Conservation (phyloP, 106 monocot genomes). For the Ottelia alismoides region DNA sequence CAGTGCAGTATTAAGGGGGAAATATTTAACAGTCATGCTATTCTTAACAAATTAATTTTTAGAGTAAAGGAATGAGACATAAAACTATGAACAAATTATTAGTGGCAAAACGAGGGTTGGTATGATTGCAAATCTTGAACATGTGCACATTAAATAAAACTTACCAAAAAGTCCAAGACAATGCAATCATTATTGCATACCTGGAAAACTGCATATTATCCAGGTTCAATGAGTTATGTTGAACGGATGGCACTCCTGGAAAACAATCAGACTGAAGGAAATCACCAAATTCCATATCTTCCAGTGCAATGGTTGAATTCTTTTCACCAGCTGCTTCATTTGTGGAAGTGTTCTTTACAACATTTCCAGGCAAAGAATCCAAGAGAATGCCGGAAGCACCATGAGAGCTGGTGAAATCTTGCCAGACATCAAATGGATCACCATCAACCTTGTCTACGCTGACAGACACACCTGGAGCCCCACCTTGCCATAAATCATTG, state of each 20-base stretch:
- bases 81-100: neutral
- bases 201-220: conserved; percentile 5
- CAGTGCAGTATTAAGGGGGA: too few species aligned
- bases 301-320: neutral
- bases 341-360: neutral
- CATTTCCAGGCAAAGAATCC: conserved; percentile 9
- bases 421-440: conserved; percentile 40
- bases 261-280: conserved; percentile 16
- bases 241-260: conserved; percentile 1
- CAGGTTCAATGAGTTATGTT: conserved; percentile 4
- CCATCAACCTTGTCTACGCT: conserved; percentile 5
- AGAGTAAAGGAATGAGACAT: neutral
- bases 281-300: conserved; percentile 29
- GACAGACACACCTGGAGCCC: conserved; percentile 3
- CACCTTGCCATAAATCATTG: conserved; percentile 13
- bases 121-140: too few species aligned
- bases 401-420: conserved; percentile 20
- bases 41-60: neutral
- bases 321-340: conserved; percentile 9
- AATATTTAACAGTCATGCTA: too few species aligned
- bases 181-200: conserved; percentile 12
- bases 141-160: too few species aligned
- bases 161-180: neutral
- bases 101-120: too few species aligned
- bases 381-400: too few species aligned